phyloP scores from a whole-genome alignment of 257 asterid species.

The Henckelia pumila region DNA sequence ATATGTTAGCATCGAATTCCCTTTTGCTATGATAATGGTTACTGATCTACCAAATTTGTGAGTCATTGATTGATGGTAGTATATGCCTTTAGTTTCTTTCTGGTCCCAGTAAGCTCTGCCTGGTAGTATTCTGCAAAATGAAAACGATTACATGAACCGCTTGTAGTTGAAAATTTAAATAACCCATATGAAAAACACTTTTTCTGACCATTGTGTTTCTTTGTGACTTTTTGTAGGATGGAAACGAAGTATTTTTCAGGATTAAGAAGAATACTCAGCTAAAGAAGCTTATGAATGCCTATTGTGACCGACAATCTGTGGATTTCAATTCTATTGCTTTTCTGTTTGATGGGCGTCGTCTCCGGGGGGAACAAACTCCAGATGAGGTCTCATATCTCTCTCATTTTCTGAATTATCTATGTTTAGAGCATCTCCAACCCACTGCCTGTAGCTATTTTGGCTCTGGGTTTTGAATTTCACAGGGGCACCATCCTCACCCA shows the following conservation, averaged over 20 bases:
- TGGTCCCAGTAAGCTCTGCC: background rate
- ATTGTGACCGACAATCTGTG: conserved; percentile 39
- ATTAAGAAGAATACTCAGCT: conserved; percentile 39
- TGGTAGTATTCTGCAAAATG: background rate
- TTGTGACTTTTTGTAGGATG: conserved; percentile 31
- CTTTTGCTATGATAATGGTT: background rate
- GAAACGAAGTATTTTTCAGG: conserved; percentile 39
- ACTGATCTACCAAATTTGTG: background rate
- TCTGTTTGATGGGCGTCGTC: conserved; percentile 41
- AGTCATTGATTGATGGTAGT: background rate
- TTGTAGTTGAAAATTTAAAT: background rate
- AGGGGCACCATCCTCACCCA: too few relatives aligned
- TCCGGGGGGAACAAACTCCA: conserved; percentile 40
- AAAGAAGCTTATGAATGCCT: conserved; percentile 46
- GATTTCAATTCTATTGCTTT: conserved; percentile 36
- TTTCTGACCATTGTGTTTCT: background rate
- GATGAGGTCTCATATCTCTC: conserved; percentile 32
- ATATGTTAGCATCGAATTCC: background rate
- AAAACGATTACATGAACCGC: background rate
- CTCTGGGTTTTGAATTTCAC: too few relatives aligned
- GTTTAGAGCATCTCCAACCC: background rate
- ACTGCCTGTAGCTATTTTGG: background rate
- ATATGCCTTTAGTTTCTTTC: background rate
- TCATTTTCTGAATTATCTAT: background rate
- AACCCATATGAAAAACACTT: background rate